Conservation (phyloP, 345 rosid genomes). For the Pistacia integerrima region DNA sequence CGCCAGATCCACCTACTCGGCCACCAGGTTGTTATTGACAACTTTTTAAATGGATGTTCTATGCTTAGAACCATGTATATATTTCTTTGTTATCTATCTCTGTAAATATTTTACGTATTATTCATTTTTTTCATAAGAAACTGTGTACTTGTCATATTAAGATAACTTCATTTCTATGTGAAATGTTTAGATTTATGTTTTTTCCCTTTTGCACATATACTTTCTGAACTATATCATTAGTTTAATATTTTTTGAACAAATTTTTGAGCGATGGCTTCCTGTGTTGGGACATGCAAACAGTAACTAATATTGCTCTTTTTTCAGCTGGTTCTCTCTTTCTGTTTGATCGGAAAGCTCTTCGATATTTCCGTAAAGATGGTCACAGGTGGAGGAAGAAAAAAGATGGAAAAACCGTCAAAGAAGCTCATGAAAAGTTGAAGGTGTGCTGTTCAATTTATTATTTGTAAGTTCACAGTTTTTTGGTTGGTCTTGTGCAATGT, state of each 20-base stretch:
- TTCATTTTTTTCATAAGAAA: background rate
- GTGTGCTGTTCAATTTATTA: slow-evolving; percentile 60
- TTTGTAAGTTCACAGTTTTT: slow-evolving; percentile 46
- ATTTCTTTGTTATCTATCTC: background rate
- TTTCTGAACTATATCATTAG: background rate
- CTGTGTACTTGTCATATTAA: background rate
- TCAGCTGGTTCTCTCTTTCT: slow-evolving; percentile 86
- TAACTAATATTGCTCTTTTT: slow-evolving; percentile 31
- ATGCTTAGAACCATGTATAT: background rate
- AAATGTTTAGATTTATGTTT: too few relatives aligned
- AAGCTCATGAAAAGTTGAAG: slow-evolving; percentile 99
- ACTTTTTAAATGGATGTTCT: slow-evolving; percentile 2
- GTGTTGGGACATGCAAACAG: background rate
- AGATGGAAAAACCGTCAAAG: slow-evolving; percentile 92
- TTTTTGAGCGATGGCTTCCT: slow-evolving; percentile 12
- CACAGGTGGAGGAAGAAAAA: slow-evolving; percentile 95
- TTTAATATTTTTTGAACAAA: background rate
- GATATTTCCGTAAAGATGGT: slow-evolving; percentile 90
- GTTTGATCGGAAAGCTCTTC: slow-evolving; percentile 80
- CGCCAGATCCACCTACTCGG: slow-evolving; percentile 45
- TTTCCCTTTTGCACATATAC: background rate
- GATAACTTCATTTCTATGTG: background rate
- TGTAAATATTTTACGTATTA: background rate
- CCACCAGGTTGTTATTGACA: slow-evolving; percentile 47
- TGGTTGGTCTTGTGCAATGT: slow-evolving; percentile 20